phyloP scores from a whole-genome alignment of 1,284 basidiomycete species.

The Apiotrichum porosum region DNA sequence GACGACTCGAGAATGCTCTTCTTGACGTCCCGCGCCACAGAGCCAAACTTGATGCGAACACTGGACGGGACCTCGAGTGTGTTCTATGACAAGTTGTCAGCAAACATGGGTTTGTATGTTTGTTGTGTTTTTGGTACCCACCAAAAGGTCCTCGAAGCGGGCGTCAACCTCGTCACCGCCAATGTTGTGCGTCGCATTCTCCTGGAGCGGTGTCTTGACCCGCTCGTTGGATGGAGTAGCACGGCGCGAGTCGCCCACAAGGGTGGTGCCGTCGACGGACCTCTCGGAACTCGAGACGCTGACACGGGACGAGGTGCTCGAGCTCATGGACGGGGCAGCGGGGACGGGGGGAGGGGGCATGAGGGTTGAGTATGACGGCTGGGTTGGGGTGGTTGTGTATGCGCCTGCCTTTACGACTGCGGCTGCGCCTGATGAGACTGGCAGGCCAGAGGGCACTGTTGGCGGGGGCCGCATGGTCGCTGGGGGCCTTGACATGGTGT shows the following conservation, averaged over 20 bases:
- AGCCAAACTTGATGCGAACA: constrained; percentile 40
- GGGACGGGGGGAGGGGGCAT: constrained; percentile 17
- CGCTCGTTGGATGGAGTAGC: too few species aligned
- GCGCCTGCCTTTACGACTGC: neutral
- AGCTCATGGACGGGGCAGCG: constrained; percentile 6
- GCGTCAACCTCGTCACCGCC: constrained; percentile 26
- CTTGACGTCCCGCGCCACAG: constrained; percentile 41
- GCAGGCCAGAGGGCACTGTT: constrained; percentile 1
- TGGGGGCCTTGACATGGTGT: too few species aligned
- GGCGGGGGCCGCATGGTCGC: neutral
- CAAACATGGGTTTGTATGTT: neutral
- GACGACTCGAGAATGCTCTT: constrained; percentile 37
- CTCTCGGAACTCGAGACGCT: constrained; percentile 2
- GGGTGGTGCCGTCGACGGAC: neutral
- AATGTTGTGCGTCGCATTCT: constrained; percentile 5
- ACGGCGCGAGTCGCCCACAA: neutral
- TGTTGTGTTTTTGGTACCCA: constrained; percentile 19
- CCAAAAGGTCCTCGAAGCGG: constrained; percentile 39
- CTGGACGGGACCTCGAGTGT: constrained; percentile 38
- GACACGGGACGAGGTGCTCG: constrained; percentile 8
- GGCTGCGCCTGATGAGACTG: constrained; percentile 2
- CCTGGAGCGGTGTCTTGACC: constrained; percentile 17
- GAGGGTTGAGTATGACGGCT: neutral
- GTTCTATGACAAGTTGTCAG: constrained; percentile 19
- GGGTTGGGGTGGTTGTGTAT: neutral